Base-by-base conservation (phyloP, 148 eudicot genomes). In the Gaultheria prostrata region DNA sequence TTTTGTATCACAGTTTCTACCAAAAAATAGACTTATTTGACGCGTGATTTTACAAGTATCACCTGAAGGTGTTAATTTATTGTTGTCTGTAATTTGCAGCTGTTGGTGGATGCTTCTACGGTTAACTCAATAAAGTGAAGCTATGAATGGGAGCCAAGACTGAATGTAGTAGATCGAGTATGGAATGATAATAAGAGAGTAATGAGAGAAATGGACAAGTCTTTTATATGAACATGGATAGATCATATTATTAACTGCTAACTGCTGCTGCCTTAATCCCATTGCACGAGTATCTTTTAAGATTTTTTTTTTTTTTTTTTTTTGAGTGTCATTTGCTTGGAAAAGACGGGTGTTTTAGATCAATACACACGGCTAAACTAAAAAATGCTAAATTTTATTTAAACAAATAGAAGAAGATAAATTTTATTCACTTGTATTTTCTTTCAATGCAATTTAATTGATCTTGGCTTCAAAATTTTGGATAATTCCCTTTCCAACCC, bases 51-150 rank as follows among this genome's bases (percentile, higher is more conserved):
- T 18, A 35, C 35, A 7, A 35, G 18, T 12, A 20, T 46, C 48
- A 28, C 35, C 14, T n/a, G 30, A 48, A n/a, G 15, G 28, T 43
- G 30, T 59, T 49, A 30, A 51, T 20, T 15, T 12, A n/a, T 10
- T 30, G 24, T 77, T 54, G 15, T 33, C 14, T 30, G 63, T 20
- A 51, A 20, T 77, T 77, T 77, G 80, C 80, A 77, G 80, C 80
- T 53, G 80, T 18, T 77, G 63, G 9, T 12, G 15, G 7, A 50
- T 77, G 80, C 63, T 3, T 77, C 3, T 77, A 77, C 30, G 39
- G 46, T 17, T 75, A 12, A 0, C 15, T n/a, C 12, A 76, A 76
- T 77, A 77, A 77, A 17, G 26, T 30, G 24, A 32, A 53, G n/a
- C 54, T 51, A 28, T 77, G 26, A n/a, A 53, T 43, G 51, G 74